phyloP scores from a whole-genome alignment of 2,329 filamentous ascomycete species.

The Iodosphaeria phyllophila region DNA sequence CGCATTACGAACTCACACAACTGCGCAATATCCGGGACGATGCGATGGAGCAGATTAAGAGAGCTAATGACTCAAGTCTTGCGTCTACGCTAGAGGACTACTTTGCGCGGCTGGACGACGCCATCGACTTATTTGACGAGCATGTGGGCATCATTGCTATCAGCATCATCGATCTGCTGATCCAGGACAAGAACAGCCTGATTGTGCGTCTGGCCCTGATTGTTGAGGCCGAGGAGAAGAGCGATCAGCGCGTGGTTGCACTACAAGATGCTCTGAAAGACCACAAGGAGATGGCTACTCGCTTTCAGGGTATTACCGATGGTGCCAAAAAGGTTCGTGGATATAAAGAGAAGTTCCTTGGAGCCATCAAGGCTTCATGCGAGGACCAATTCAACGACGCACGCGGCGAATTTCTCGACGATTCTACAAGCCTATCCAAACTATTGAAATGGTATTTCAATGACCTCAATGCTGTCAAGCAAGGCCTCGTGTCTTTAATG shows the following conservation, averaged over 20 bases:
- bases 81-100: slow-evolving; percentile 77
- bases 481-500: slow-evolving; percentile 81
- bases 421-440: slow-evolving; percentile 71
- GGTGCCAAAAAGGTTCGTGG: slow-evolving; percentile 82
- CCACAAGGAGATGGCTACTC: slow-evolving; percentile 80
- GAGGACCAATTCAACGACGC: slow-evolving; percentile 56
- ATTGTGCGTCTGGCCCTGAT: slow-evolving; percentile 84
- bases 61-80: slow-evolving; percentile 52
- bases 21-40: slow-evolving; percentile 89
- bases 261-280: slow-evolving; percentile 89
- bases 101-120: slow-evolving; percentile 70
- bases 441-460: slow-evolving; percentile 94
- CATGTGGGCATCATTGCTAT: slow-evolving; percentile 78
- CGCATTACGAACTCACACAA: slow-evolving; percentile 84
- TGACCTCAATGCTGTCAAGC: slow-evolving; percentile 83
- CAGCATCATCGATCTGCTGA: slow-evolving; percentile 74
- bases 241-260: slow-evolving; percentile 77
- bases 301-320: slow-evolving; percentile 89
- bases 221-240: slow-evolving; percentile 91
- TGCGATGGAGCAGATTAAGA: slow-evolving; percentile 87
- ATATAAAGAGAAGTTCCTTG: slow-evolving; percentile 90
- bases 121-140: slow-evolving; percentile 89
- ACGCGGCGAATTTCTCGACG: slow-evolving; percentile 59
- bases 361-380: slow-evolving; percentile 57
- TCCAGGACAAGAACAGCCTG: slow-evolving; percentile 70